phyloP scores from a whole-genome alignment of 2,329 filamentous ascomycete species.

The Aspergillus fijiensis region DNA sequence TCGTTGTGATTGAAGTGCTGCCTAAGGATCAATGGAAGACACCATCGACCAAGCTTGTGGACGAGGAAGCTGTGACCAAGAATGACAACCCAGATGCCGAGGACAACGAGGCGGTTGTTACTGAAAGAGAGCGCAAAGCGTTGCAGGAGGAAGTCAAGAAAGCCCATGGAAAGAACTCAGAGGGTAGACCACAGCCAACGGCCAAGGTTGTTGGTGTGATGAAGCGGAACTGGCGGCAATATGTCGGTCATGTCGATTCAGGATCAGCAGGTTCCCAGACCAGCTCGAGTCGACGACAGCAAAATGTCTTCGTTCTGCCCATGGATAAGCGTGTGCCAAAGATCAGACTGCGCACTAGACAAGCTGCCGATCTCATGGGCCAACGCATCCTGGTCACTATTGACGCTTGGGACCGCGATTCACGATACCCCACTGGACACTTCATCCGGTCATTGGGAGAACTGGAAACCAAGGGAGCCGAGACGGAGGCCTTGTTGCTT shows the following conservation, averaged over 20 bases:
- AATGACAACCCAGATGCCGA: slow-evolving; percentile 92
- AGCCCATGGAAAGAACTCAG: slow-evolving; percentile 72
- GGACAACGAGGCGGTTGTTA: slow-evolving; percentile 71
- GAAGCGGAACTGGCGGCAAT: slow-evolving; percentile 97
- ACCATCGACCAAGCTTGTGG: slow-evolving; percentile 91
- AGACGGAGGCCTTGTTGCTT: slow-evolving; percentile 89
- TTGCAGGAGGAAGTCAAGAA: slow-evolving; percentile 89
- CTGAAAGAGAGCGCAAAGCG: slow-evolving; percentile 79
- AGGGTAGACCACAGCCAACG: slow-evolving; percentile 82
- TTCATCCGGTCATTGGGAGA: slow-evolving; percentile 92
- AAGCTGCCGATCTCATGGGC: slow-evolving; percentile 82
- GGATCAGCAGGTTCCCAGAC: slow-evolving; percentile 73
- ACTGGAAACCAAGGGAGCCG: slow-evolving; percentile 93
- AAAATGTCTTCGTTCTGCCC: slow-evolving; percentile 90
- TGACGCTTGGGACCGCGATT: slow-evolving; percentile 92
- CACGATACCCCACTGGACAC: slow-evolving; percentile 87
- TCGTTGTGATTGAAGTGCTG: slow-evolving; percentile 89
- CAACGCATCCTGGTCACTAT: slow-evolving; percentile 92
- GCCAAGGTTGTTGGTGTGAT: slow-evolving; percentile 88
- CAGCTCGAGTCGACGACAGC: slow-evolving; percentile 77
- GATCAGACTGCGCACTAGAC: slow-evolving; percentile 86
- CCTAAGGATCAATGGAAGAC: slow-evolving; percentile 96
- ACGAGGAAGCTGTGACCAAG: slow-evolving; percentile 86
- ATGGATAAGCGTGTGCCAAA: slow-evolving; percentile 99
- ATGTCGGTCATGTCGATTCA: slow-evolving; percentile 91